Evolutionary conservation across 352 stramenopile species (phyloP), one percentile per base, ranked within the genome.

Genomic region (Pythium brachiatum): DNA sequence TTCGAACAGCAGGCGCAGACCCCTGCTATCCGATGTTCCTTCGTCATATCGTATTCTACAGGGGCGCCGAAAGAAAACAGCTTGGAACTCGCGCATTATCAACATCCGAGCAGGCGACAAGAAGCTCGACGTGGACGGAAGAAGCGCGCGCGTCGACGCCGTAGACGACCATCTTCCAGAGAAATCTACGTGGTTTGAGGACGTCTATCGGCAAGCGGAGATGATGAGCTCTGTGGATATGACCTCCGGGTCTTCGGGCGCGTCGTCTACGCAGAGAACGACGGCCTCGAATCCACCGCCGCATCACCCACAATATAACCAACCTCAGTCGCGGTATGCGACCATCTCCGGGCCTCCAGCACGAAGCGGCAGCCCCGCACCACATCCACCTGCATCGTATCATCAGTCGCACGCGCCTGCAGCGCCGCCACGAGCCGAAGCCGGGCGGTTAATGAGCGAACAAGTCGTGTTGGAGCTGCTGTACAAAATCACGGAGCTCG

Each of bases 401-500:
- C 55, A 60, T 12, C 47, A 55, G 3, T 52, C 62, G 1, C 62
- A 63, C 39, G 36, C 46, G 0, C n/a, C 44, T 8, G 48, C 48
- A 26, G 51, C 52, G 27, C 62, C 56, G 7, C 53, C 62, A 0
- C 43, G 62, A 39, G 57, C 57, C 18, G 64, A 70, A 82, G 80
- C 84, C 2, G 84, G 84, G 1, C 76, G 84, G 12, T 60, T 79
- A 46, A 93, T 94, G 56, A 93, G 84, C 2, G 86, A 95, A 61
- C 84, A 92, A 53, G 84, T 94, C 36, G 83, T 95, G 62, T 70
- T 94, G 8, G 86, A 95, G 53, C 90, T 90, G 55, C 68, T 93
- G 3, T 91, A 89, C 69, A 95, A 95, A 64, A 76, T 78, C 3
- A 78, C 86, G 1, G 86, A 95, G 61, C 77, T 95, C 41, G 83